These are phyloP conservation scores for Boletus rubropictus DNA, from an alignment of 768 basidiomycete genomes.

Conservation along the genomic window DNA sequence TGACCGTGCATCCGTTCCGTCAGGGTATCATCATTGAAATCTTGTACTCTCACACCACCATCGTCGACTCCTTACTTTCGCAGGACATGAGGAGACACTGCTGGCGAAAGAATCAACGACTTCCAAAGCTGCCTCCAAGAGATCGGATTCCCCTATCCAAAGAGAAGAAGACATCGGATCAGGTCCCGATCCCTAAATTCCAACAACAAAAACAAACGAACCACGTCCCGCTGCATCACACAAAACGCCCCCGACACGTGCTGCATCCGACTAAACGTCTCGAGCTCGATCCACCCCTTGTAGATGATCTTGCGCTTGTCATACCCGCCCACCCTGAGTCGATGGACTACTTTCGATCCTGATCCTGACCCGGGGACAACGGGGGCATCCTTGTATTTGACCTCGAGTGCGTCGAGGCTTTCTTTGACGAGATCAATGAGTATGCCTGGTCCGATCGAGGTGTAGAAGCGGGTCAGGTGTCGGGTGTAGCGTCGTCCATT, in stretches of 20 bases:
- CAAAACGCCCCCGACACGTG: slow-evolving; percentile 57
- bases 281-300: slow-evolving; percentile 73
- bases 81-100: slow-evolving; percentile 56
- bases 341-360: slow-evolving; percentile 20
- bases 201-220: slow-evolving; percentile 15
- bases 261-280: slow-evolving; percentile 48
- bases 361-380: slow-evolving; percentile 6
- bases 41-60: background rate
- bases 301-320: slow-evolving; percentile 59
- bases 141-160: slow-evolving; percentile 61
- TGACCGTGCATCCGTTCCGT: background rate
- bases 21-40: background rate
- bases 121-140: slow-evolving; percentile 79
- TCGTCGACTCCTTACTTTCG: slow-evolving; percentile 5
- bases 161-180: background rate
- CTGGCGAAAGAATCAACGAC: slow-evolving; percentile 44
- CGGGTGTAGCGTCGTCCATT: slow-evolving; percentile 66
- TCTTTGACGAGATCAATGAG: slow-evolving; percentile 52
- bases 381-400: slow-evolving; percentile 44
- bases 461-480: slow-evolving; percentile 78
- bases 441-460: slow-evolving; percentile 46
- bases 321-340: slow-evolving; percentile 60
- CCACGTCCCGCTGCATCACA: slow-evolving; percentile 64
- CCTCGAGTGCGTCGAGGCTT: slow-evolving; percentile 42
- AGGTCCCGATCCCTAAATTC: background rate